Evolutionary conservation across 2,329 filamentous ascomycete species (phyloP), one percentile per base, ranked within the genome.

Genomic region (Aureobasidium sp.): DNA sequence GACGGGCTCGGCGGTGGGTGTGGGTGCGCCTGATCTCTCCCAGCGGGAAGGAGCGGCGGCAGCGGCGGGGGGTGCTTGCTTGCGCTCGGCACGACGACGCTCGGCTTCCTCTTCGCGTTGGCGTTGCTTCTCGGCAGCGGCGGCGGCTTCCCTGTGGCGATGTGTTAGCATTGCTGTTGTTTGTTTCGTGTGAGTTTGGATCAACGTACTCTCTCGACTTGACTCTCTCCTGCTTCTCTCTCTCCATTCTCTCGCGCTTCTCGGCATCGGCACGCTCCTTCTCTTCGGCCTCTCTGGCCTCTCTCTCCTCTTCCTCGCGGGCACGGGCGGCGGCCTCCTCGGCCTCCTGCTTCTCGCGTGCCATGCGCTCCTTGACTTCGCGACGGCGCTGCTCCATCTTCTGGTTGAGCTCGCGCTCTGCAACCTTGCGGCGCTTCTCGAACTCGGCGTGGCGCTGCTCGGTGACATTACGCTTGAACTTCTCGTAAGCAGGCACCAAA

Each of bases 381-480:
- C 90, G 93, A 77, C 91, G 86, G 69, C 94, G 89, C 65, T 85
- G 83, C 40, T 87, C 84, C 75, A 96, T 95, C 78, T 95, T 90
- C 75, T 88, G 88, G 79, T 97, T 89, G 61, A 97, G 83, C 73
- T 99, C 94, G 65, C 88, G 86, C 80, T 97, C 91, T 33, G 94
- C 94, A 69, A 90, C 87, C 74, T 88, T 91, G 71, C 89, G 89
- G 65, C 92, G 89, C 79, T 89, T 93, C 81, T 97, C 94, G 67
- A 97, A 99, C 75, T 97, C 91, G 68, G 95, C 89, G 71, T 90
- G 90, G 68, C 93, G 89, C 71, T 90, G 87, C 74, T 94, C 87
- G 64, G 89, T 89, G 58, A 99, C 84, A 50, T 86, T 85, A 66
- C 86, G 81, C 70, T 89, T 86, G 83, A 96, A 97, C 10, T 78